Evolutionary conservation across 306 rosid species (phyloP).

Genomic region (Ochetophila trinervis): DNA sequence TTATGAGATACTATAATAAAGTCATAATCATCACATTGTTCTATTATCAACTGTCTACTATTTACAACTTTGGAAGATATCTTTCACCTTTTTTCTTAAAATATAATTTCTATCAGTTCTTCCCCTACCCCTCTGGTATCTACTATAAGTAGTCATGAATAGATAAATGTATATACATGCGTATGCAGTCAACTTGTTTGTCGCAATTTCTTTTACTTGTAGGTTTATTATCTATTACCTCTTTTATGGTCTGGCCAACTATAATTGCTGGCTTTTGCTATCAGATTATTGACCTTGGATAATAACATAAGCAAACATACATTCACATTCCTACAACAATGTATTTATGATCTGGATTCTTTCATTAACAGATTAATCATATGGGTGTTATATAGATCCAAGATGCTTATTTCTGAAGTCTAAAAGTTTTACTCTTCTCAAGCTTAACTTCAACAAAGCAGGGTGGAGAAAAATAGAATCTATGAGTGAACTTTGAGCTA

Average conservation of each 20-base stretch:
- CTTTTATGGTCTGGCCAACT: slow-evolving; percentile 12
- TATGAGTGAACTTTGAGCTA: too few relatives aligned
- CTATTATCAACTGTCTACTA: slow-evolving; percentile 18
- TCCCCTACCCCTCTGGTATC: slow-evolving; percentile 15
- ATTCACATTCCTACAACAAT: neutral
- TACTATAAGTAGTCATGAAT: neutral
- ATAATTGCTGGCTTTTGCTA: slow-evolving; percentile 22
- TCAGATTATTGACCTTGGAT: slow-evolving; percentile 2
- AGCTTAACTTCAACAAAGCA: neutral
- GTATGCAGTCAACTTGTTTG: slow-evolving; percentile 18
- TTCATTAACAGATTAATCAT: too few relatives aligned
- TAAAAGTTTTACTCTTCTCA: neutral
- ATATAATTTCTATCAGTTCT: slow-evolving; percentile 12
- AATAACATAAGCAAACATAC: neutral
- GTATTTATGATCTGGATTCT: neutral
- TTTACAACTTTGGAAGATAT: neutral
- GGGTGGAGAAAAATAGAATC: neutral
- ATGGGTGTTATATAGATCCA: too few relatives aligned
- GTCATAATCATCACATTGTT: slow-evolving; percentile 22
- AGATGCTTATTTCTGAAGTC: neutral
- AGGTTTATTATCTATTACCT: slow-evolving; percentile 6
- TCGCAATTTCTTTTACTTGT: slow-evolving; percentile 20
- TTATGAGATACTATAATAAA: slow-evolving; percentile 20
- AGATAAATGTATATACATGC: neutral
- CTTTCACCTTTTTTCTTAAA: slow-evolving; percentile 4